Evolutionary conservation across 1,284 basidiomycete genomes (phyloP).

Genomic region (Moesziomyces parantarcticus): DNA sequence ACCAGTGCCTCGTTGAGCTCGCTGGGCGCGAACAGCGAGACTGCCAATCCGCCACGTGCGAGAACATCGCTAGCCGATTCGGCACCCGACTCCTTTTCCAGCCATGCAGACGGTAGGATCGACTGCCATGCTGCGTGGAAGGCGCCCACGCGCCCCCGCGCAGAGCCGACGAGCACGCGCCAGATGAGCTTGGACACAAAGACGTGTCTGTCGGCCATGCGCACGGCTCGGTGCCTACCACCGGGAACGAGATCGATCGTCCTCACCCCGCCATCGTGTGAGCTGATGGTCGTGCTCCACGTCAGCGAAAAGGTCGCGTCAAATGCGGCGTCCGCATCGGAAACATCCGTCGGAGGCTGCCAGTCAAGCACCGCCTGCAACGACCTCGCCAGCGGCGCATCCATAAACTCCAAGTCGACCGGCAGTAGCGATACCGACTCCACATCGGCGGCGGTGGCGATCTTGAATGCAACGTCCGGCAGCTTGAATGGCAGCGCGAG

Average conservation of each 20-base stretch:
- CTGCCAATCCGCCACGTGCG: constrained; percentile 33
- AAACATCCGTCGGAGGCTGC: constrained; percentile 1
- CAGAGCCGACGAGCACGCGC: constrained; percentile 29
- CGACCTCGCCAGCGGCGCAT: constrained; percentile 34
- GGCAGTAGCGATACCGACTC: constrained; percentile 14
- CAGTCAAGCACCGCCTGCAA: constrained; percentile 36
- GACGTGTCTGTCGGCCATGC: constrained; percentile 17
- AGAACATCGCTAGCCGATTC: constrained; percentile 26
- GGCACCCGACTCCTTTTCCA: neutral
- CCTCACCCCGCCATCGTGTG: constrained; percentile 8
- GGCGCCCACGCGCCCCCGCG: constrained; percentile 17
- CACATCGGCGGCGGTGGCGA: constrained; percentile 11
- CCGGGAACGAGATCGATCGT: constrained; percentile 41
- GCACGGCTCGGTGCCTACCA: constrained; percentile 33
- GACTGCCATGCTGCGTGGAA: constrained; percentile 37
- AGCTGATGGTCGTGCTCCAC: constrained; percentile 32
- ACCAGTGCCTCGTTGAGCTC: constrained; percentile 24
- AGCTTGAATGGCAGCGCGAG: constrained; percentile 35
- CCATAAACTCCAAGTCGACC: constrained; percentile 30
- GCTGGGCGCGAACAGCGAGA: constrained; percentile 20
- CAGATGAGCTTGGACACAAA: constrained; percentile 35
- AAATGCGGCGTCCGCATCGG: constrained; percentile 17
- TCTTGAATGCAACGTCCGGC: constrained; percentile 35
- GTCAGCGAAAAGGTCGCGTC: constrained; percentile 40
- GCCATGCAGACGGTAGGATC: constrained; percentile 23